These are phyloP conservation scores for Fusarium brachygibbosum DNA, from an alignment of 2,329 filamentous ascomycete species.

Conservation along the genomic window DNA sequence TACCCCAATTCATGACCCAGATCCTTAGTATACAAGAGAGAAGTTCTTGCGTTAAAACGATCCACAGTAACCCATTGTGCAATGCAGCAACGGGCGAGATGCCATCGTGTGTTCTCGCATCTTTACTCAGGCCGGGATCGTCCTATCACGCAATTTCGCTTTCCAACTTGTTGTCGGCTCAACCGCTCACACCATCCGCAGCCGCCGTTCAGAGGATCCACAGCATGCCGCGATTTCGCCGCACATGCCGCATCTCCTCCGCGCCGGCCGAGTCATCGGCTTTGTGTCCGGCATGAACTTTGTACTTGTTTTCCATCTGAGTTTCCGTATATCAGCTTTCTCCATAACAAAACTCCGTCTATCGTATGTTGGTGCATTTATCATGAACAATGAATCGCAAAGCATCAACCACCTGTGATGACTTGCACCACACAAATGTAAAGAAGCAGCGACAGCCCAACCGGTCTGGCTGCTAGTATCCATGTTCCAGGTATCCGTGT, in stretches of 20 bases:
- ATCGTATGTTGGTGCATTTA: slow-evolving; percentile 23
- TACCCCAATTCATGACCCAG: slow-evolving; percentile 28
- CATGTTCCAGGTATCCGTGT: slow-evolving; percentile 15
- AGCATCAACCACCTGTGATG: slow-evolving; percentile 8
- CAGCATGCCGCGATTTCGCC: slow-evolving; percentile 47
- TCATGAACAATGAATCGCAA: slow-evolving; percentile 32
- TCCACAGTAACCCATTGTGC: slow-evolving; percentile 16
- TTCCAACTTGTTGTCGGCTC: slow-evolving; percentile 32
- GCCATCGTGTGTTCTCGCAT: slow-evolving; percentile 28
- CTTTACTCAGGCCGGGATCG: slow-evolving; percentile 36
- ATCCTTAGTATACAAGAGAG: slow-evolving; percentile 28
- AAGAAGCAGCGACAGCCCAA: slow-evolving; percentile 2
- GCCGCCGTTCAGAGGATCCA: slow-evolving; percentile 23
- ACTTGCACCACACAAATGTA: slow-evolving; percentile 27
- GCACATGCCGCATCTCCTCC: slow-evolving; percentile 45
- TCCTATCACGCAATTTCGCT: slow-evolving; percentile 47
- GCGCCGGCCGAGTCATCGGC: slow-evolving; percentile 39
- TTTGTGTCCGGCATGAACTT: slow-evolving; percentile 34
- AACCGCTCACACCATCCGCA: slow-evolving; percentile 37
- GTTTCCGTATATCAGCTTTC: slow-evolving; percentile 11
- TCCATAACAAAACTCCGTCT: slow-evolving; percentile 36
- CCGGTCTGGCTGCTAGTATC: slow-evolving; percentile 25
- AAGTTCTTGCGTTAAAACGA: neutral
- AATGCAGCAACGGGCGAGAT: slow-evolving; percentile 10
- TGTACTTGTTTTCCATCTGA: slow-evolving; percentile 24